Evolutionary conservation across 1,284 basidiomycete species (phyloP), one percentile per base, ranked within the genome.

Genomic region (Puccinia coronata): DNA sequence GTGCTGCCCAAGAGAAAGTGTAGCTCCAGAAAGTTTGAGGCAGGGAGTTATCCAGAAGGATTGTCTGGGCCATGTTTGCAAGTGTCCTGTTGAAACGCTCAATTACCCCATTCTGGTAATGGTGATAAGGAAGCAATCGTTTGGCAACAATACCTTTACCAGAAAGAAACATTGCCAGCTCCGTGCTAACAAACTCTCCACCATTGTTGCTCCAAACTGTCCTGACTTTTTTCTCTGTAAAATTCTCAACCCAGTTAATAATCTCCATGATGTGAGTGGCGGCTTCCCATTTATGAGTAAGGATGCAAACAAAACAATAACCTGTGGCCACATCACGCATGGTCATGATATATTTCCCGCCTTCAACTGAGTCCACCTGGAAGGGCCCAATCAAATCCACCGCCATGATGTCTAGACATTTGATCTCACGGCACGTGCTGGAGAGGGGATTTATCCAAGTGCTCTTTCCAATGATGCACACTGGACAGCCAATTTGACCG

Each of bases 1-100:
- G 28, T 11, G 51, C 51, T 16, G 49, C 72, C 51, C 72, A 74
- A 16, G 39, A 36, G 25, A 11, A 74, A 5, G 72, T 28, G 43
- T 36, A 74, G 9, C n/a, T 25, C 72, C 72, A 74, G n/a, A 74
- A 74, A 23, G 39, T 57, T 3, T 59, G 31, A 3, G 72, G 72
- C n/a, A 74, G 34, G 8, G 25, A 3, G 49, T 31, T 57, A 31
- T 25, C 53, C 18, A 20, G 2, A 6, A 74, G 53, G 5, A 74
- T 41, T 14, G 49, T 59, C 18, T 53, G 34, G 3, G 8, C 72
- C 49, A 74, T 74, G 39, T 74, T 34, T 8, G 43, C 43, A 43
- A 43, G 6, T 43, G 43, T 43, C 43, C n/a, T n/a, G n/a, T n/a
- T n/a, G n/a, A n/a, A n/a, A n/a, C n/a, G n/a, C n/a, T n/a, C n/a